Conservation (phyloP, 306 rosid genomes). For the Cucurbita argyrosperma region DNA sequence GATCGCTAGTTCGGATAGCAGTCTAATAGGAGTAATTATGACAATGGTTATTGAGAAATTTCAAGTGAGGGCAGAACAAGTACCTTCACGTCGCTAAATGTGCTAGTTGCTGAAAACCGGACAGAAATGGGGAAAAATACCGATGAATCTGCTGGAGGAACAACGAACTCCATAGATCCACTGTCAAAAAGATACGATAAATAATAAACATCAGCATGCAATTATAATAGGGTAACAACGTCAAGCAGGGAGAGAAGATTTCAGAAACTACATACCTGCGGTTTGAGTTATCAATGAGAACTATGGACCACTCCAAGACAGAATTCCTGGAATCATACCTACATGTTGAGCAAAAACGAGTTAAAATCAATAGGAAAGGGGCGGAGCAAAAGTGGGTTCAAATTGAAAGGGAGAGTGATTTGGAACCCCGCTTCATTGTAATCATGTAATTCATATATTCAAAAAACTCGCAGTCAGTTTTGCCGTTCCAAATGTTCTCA, state of each 20-base stretch:
- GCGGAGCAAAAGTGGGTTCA: neutral
- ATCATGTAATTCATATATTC: neutral
- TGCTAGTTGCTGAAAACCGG: conserved; percentile 53
- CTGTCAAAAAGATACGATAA: conserved; percentile 27
- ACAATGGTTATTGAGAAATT: neutral
- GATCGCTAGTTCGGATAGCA: neutral
- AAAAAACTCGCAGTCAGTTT: neutral
- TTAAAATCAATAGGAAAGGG: neutral
- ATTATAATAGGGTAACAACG: neutral
- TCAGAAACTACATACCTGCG: conserved; percentile 43
- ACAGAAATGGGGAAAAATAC: conserved; percentile 82
- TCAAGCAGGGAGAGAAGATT: neutral
- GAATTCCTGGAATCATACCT: conserved; percentile 90
- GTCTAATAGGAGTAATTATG: neutral
- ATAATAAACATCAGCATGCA: neutral
- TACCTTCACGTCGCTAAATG: conserved; percentile 87
- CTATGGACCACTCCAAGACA: conserved; percentile 71
- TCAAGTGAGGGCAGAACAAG: neutral
- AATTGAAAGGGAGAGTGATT: neutral
- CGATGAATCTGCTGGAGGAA: conserved; percentile 77
- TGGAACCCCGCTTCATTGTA: neutral
- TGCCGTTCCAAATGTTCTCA: neutral
- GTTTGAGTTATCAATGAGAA: conserved; percentile 62
- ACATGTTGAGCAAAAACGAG: neutral
- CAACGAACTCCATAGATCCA: conserved; percentile 90